Base-by-base conservation (phyloP, 495 filamentous ascomycete genomes). In the Bacidia gigantensis region DNA sequence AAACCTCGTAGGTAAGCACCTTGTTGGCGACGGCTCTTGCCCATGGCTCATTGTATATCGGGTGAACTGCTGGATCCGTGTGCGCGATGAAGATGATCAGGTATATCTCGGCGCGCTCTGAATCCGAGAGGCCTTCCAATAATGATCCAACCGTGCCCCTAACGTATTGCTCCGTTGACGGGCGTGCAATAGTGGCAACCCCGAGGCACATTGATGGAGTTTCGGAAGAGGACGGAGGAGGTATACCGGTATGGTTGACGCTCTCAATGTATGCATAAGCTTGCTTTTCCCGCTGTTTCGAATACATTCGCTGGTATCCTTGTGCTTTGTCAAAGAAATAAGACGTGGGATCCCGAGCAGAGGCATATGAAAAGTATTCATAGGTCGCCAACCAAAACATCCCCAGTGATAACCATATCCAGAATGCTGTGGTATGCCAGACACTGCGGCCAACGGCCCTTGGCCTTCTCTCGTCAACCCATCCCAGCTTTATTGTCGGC, bases 31-130 rank as follows among this genome's bases (percentile, higher is more conserved):
- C 57, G 14, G 62, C 65, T 1, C 49, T 26, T 3, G 79, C 68
- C 77, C 77, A 79, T 0, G 67, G 57, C 26, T 76, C 62, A 35
- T 61, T 57, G 50, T 71, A 73, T 49, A 71, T 69, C 5, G 70
- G 69, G 57, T 81, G 78, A n/a, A 58, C 54, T 11, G 51, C 51
- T 17, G 74, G 71, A 46, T 74, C 60, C 22, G 64, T 65, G 46
- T 78, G 69, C 18, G 76, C 73, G 48, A 80, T 69, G 40, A 82
- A 68, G 3, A 76, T 64, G 17, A 73, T 65, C n/a, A 82, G 53
- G 55, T 70, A 56, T 40, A 80, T 64, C 10, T 62, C 55, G 2
- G 60, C 53, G 24, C 76, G 67, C 60, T 81, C 72, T 17, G 67
- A 55, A 2, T 61, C 50, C 18, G 68, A 70, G 0, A 81, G 61